Evolutionary conservation across 2,329 filamentous ascomycete genomes (phyloP).

Genomic region (Acrocalymma vagum): DNA sequence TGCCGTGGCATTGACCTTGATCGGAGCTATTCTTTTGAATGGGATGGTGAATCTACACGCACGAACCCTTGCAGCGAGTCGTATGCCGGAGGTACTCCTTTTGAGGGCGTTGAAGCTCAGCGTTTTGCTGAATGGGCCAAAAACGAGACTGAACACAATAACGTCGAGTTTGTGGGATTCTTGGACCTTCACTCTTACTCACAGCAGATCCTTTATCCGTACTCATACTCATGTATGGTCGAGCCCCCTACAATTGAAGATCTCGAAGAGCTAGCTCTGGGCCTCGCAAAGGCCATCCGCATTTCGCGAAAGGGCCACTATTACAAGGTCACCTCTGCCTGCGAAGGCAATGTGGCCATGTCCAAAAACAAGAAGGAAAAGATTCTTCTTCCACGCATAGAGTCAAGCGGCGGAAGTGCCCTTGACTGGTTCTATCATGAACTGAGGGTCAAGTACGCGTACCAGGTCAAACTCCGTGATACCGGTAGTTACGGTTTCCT

Average conservation of each 20-base stretch:
- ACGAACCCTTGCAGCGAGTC: slow-evolving; percentile 90
- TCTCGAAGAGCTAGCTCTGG: slow-evolving; percentile 86
- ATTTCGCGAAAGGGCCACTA: slow-evolving; percentile 77
- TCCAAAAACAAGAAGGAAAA: slow-evolving; percentile 41
- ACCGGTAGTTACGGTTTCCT: slow-evolving; percentile 95
- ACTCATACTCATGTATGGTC: slow-evolving; percentile 81
- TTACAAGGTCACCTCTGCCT: slow-evolving; percentile 78
- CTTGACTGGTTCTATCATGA: slow-evolving; percentile 97
- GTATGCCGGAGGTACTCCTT: slow-evolving; percentile 83
- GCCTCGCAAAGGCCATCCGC: slow-evolving; percentile 88
- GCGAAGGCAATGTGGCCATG: slow-evolving; percentile 74
- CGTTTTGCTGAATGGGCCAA: slow-evolving; percentile 82
- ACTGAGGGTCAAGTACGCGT: slow-evolving; percentile 81
- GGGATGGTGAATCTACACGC: slow-evolving; percentile 71
- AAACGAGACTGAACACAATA: slow-evolving; percentile 76
- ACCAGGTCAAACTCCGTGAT: slow-evolving; percentile 93
- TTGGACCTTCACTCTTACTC: slow-evolving; percentile 95
- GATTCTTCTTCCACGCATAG: slow-evolving; percentile 63
- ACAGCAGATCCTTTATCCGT: slow-evolving; percentile 93
- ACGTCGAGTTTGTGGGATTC: slow-evolving; percentile 81
- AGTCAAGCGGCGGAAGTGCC: slow-evolving; percentile 82
- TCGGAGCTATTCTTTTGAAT: slow-evolving; percentile 83
- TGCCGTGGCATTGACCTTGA: slow-evolving; percentile 92
- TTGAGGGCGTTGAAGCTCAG: slow-evolving; percentile 82
- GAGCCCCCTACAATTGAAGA: slow-evolving; percentile 89